Evolutionary conservation across 73 alveolate genomes (phyloP).

Genomic region (Uronychia setigera): DNA sequence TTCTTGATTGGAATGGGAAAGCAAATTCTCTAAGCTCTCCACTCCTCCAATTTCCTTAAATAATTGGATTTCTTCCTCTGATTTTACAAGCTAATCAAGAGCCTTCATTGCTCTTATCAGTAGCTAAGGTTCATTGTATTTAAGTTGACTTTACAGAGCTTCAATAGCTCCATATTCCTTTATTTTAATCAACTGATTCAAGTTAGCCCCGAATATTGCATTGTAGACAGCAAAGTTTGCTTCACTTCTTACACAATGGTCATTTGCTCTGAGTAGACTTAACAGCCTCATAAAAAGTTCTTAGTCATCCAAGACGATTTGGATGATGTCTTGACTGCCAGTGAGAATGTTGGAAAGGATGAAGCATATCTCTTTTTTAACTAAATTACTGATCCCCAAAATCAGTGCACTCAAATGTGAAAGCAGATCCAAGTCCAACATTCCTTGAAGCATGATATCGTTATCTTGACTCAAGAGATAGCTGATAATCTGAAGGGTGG

Average conservation of each 20-base stretch:
- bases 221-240: not conserved
- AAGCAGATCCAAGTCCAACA: not conserved
- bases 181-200: too few relatives aligned
- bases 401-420: not conserved
- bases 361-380: not conserved
- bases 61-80: too few relatives aligned
- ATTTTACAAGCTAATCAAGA: too few relatives aligned
- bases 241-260: too few relatives aligned
- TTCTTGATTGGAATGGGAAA: too few relatives aligned
- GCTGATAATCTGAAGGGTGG: not conserved
- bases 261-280: not conserved
- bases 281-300: not conserved
- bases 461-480: not conserved
- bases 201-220: not conserved
- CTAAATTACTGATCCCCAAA: not conserved
- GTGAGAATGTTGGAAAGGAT: not conserved
- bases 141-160: too few relatives aligned
- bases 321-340: not conserved
- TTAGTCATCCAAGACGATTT: not conserved
- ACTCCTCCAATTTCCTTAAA: too few relatives aligned
- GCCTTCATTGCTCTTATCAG: too few relatives aligned
- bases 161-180: too few relatives aligned
- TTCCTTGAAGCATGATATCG: not conserved
- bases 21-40: too few relatives aligned
- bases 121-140: too few relatives aligned